Evolutionary conservation across 306 rosid species (phyloP), one percentile per base, ranked within the genome.

Genomic region (Myrica gale): DNA sequence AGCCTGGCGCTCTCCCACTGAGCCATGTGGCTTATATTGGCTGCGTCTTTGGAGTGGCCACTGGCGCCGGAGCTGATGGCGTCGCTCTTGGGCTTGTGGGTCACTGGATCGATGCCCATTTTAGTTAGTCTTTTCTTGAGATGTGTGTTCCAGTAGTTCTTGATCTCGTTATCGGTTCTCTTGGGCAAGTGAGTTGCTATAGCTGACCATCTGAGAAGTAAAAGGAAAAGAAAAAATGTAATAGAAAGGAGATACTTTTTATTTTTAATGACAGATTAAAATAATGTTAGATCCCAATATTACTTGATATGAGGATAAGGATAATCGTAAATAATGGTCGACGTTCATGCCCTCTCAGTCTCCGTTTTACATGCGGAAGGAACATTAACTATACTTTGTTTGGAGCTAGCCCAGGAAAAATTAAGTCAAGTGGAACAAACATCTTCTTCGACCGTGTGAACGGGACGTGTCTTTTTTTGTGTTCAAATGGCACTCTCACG

Each of bases 161-260:
- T 85, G 9, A 85, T 82, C 20, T 85, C 88, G 37, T 82, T 85
- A 54, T 82, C 82, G 0, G 86, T 85, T 73, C 86, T 85, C 42
- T 58, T 82, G 5, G 80, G 78, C 42, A 85, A 68, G 41, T 79
- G 84, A 56, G 73, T 71, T 8, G 88, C 86, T 47, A 85, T 85
- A 9, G 71, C 68, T 20, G 88, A 82, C 88, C 88, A 85, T 50
- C 86, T 85, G 69, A 23, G 48, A 69, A 10, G 20, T 10, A 9
- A 69, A 69, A 54, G 0, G 60, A n/a, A 1, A n/a, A 54, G 9
- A n/a, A 7, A 54, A 54, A 19, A 1, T 2, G 26, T 17, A 2
- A 53, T 6, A 53, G 5, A 5, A 51, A 53, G 37, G 37, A 32
- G 37, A 32, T 32, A 2, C 37, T 32, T 32, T 32, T 32, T 32